Base-by-base conservation (phyloP, 495 filamentous ascomycete genomes). In the Aspergillus ostianus region DNA sequence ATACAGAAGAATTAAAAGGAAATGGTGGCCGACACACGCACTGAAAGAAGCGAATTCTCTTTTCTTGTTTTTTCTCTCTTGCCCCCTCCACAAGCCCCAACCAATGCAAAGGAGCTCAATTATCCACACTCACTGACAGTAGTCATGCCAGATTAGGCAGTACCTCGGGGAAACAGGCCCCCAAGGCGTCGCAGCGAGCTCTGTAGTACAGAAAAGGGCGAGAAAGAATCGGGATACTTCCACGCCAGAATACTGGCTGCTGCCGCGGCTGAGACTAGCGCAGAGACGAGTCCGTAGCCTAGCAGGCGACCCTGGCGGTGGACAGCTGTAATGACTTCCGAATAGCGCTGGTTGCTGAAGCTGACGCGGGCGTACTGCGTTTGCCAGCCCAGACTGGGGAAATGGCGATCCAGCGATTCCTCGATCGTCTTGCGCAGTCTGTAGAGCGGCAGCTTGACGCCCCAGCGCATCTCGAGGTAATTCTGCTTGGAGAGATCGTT, bases 301-400 rank as follows among this genome's bases (percentile, higher is more conserved):
- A 92, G 71, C 12, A 91, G 69, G 58, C 70, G 71, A 6, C 88
- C 87, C 73, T 99, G 94, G 50, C 80, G 72, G 50, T 84, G 80
- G 51, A 86, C 87, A 58, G 81, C 83, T 30, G 73, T 77, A 26
- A 90, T 78, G 3, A 98, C 90, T 60, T 95, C 89, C 2, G 87
- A 90, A 69, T 99, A 99, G 29, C 90, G 78, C 76, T 94, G 87
- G 64, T 95, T 96, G 29, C 90, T 88, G 71, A 98, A 98, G 61
- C 91, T 95, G 21, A 98, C 87, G 17, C 93, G 79, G n/a, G 86
- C 84, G 67, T 98, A 98, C 77, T 97, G 91, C 1, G 94, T 98
- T 71, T 85, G 84, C 85, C 91, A 96, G 3, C 93, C 94, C 19
- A 91, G 66, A 48, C 77, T 73, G 1, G 94, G 94, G 6, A 95